Conservation (phyloP, 352 stramenopile species). For the Globisporangium cystogenes region DNA sequence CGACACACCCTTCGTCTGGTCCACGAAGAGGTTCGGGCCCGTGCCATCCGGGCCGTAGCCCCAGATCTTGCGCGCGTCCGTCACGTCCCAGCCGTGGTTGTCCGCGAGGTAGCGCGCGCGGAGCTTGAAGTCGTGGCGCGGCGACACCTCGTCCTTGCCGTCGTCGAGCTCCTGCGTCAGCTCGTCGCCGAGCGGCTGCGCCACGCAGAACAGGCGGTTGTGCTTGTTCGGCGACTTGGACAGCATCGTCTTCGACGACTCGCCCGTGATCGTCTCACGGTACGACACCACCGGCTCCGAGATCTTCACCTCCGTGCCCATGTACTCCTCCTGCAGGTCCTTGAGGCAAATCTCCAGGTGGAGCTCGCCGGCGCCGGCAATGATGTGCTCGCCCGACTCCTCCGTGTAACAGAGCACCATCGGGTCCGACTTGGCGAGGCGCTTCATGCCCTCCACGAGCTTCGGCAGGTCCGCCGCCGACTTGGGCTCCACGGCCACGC, state of each 20-base stretch:
- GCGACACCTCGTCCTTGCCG: constrained; percentile 88
- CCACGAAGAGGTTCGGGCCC: constrained; percentile 98
- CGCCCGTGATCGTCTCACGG: constrained; percentile 97
- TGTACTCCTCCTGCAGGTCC: constrained; percentile 99
- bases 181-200: constrained; percentile 88
- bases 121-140: constrained; percentile 95
- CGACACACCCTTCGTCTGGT: constrained; percentile 99
- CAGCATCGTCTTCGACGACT: constrained; percentile 95
- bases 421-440: constrained; percentile 99
- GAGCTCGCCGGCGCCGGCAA: constrained; percentile 98
- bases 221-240: constrained; percentile 99
- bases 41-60: constrained; percentile 98
- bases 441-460: constrained; percentile 99
- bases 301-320: constrained; percentile 98
- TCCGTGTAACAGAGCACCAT: constrained; percentile 99
- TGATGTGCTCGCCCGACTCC: constrained; percentile 99
- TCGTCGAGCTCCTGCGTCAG: constrained; percentile 97
- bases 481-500: constrained; percentile 99
- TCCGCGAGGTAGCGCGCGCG: constrained; percentile 96
- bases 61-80: constrained; percentile 99
- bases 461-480: constrained; percentile 98
- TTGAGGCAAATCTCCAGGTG: constrained; percentile 99
- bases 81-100: constrained; percentile 97
- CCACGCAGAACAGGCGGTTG: constrained; percentile 99
- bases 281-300: constrained; percentile 99